Conservation (phyloP, 2,329 filamentous ascomycete genomes). For the Lasiodiplodia theobromae region DNA sequence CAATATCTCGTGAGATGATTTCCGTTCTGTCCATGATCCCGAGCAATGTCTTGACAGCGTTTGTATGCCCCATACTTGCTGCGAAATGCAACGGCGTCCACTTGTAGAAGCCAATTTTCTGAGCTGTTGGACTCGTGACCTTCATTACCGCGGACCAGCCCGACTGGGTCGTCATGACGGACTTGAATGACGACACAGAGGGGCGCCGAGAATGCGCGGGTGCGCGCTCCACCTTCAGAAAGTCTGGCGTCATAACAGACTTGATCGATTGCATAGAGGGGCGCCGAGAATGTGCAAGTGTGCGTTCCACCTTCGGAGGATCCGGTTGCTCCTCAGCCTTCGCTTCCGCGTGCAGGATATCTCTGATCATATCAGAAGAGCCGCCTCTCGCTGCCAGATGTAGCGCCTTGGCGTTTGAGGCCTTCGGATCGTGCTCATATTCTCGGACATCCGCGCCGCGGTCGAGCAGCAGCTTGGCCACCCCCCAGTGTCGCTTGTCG, state of each 20-base stretch:
- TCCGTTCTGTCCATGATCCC: slow-evolving; percentile 6
- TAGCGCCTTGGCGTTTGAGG: not conserved
- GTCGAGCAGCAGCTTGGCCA: not conserved
- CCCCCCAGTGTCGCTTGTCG: slow-evolving; percentile 10
- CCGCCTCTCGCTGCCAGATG: slow-evolving; percentile 18
- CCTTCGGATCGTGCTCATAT: not conserved
- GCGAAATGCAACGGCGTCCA: slow-evolving; percentile 17
- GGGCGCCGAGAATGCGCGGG: not conserved
- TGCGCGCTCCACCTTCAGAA: not conserved
- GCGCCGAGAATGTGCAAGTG: not conserved
- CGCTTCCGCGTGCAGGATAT: not conserved
- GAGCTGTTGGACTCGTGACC: not conserved
- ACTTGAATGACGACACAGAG: slow-evolving; percentile 5
- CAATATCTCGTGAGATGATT: slow-evolving; percentile 15
- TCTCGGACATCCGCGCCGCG: not conserved
- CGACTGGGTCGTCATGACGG: not conserved
- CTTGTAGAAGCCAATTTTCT: slow-evolving; percentile 2
- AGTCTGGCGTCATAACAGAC: not conserved
- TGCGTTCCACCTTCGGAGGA: not conserved
- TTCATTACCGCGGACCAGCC: not conserved
- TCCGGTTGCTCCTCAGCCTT: not conserved
- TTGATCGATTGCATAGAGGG: slow-evolving; percentile 1
- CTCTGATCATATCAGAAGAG: not conserved
- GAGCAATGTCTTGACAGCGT: not conserved
- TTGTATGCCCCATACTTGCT: slow-evolving; percentile 4